phyloP scores from a whole-genome alignment of 2,329 filamentous ascomycete species.

The Teratosphaeriaceae sp. region DNA sequence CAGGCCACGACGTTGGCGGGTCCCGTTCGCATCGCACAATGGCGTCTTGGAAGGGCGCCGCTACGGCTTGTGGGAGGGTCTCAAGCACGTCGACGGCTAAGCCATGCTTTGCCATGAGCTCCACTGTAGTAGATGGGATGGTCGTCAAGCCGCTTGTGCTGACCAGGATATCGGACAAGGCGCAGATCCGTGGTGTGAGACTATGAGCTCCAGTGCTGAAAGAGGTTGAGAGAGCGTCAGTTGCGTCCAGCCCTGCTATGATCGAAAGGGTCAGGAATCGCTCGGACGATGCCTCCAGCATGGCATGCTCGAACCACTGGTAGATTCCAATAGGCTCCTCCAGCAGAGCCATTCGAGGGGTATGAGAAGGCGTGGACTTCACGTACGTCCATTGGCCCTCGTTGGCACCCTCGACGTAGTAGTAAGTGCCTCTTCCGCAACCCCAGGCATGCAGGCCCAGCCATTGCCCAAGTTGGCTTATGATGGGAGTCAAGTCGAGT shows the following conservation, averaged over 20 bases:
- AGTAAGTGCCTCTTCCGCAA: constrained; percentile 46
- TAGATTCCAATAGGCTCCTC: constrained; percentile 22
- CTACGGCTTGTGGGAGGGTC: constrained; percentile 77
- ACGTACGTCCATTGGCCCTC: constrained; percentile 40
- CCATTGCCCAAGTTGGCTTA: constrained; percentile 79
- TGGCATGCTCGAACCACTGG: constrained; percentile 26
- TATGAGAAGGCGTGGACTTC: constrained; percentile 14
- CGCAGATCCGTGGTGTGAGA: constrained; percentile 19
- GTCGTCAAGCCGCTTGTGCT: constrained; percentile 17
- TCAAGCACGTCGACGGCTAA: constrained; percentile 65
- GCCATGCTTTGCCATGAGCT: constrained; percentile 64
- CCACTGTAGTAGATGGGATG: constrained; percentile 18
- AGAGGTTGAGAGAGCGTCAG: constrained; percentile 3
- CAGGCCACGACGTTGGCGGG: constrained; percentile 71
- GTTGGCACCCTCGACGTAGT: constrained; percentile 53
- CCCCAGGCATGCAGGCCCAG: constrained; percentile 65
- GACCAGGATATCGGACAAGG: constrained; percentile 19
- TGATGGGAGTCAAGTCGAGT: constrained; percentile 55
- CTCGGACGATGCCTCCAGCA: constrained; percentile 13
- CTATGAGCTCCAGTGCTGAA: constrained; percentile 5
- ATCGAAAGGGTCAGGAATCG: constrained; percentile 18
- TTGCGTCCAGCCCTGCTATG: constrained; percentile 18
- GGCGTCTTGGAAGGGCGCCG: constrained; percentile 72
- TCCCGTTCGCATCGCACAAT: constrained; percentile 78
- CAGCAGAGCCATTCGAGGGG: constrained; percentile 14